These are phyloP conservation scores for Podospora pseudocomata DNA, from an alignment of 495 filamentous ascomycete genomes.

Conservation along the genomic window DNA sequence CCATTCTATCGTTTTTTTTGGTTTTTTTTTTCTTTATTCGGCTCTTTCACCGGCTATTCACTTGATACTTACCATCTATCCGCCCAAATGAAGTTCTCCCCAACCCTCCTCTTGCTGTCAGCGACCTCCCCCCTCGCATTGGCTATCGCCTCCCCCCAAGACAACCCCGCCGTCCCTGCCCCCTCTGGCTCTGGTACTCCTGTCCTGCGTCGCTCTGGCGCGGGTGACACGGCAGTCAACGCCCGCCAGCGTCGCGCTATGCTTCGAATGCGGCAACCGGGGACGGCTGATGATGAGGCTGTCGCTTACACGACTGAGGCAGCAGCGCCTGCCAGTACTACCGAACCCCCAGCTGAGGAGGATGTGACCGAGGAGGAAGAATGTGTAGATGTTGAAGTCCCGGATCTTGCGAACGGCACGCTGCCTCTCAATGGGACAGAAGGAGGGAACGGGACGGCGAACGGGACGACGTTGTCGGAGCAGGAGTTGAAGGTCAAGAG, in stretches of 20 bases:
- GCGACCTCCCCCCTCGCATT: not conserved
- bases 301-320: not conserved
- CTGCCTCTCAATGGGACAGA: not conserved
- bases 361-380: not conserved
- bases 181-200: not conserved
- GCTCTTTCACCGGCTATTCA: not conserved
- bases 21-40: not conserved
- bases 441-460: not conserved
- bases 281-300: not conserved
- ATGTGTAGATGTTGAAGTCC: no score
- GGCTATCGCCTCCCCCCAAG: not conserved
- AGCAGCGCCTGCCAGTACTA: not conserved
- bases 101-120: not conserved
- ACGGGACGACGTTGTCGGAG: not conserved
- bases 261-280: not conserved
- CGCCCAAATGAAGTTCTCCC: not conserved
- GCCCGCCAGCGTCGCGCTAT: not conserved
- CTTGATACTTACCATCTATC: not conserved
- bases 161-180: not conserved
- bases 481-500: not conserved
- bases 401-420: not conserved
- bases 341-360: not conserved
- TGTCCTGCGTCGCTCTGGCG: not conserved
- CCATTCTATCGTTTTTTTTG: not conserved
- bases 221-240: not conserved